phyloP scores from a whole-genome alignment of 148 eudicot species.

The Camellia lanceoleosa region DNA sequence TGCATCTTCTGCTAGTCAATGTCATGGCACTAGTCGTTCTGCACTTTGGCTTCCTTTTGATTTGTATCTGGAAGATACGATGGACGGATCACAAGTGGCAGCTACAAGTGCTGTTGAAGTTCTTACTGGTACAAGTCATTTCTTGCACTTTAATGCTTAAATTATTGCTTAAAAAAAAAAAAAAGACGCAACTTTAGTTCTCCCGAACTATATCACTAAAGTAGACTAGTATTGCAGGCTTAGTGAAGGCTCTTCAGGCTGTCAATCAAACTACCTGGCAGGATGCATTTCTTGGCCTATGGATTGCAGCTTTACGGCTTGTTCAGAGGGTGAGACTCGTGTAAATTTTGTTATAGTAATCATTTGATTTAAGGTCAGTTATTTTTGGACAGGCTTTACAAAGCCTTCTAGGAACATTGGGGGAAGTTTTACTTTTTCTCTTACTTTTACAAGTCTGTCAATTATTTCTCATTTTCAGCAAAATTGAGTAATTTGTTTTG shows the following conservation, averaged over 20 bases:
- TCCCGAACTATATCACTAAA: background rate
- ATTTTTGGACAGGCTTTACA: background rate
- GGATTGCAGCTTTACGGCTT: slow-evolving; percentile 83
- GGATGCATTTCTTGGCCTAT: slow-evolving; percentile 76
- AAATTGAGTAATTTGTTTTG: background rate
- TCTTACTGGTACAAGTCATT: slow-evolving; percentile 51
- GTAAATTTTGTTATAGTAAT: background rate
- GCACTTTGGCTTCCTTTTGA: slow-evolving; percentile 85
- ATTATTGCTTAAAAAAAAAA: background rate
- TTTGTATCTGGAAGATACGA: slow-evolving; percentile 76
- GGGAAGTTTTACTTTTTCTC: background rate
- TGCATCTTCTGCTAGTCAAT: slow-evolving; percentile 52
- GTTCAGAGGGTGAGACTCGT: slow-evolving; percentile 69
- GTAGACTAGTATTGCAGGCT: slow-evolving; percentile 38
- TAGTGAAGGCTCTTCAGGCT: slow-evolving; percentile 76
- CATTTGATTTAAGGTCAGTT: background rate
- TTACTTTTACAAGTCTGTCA: background rate
- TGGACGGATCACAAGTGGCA: slow-evolving; percentile 69
- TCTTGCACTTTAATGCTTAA: background rate
- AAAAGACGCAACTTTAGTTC: background rate
- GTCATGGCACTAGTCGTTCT: slow-evolving; percentile 54
- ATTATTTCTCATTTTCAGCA: background rate
- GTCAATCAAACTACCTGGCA: slow-evolving; percentile 71
- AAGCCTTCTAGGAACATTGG: background rate
- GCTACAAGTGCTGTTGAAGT: slow-evolving; percentile 78